phyloP scores from a whole-genome alignment of 1,284 basidiomycete genomes.

The Rhodotorula sp. region DNA sequence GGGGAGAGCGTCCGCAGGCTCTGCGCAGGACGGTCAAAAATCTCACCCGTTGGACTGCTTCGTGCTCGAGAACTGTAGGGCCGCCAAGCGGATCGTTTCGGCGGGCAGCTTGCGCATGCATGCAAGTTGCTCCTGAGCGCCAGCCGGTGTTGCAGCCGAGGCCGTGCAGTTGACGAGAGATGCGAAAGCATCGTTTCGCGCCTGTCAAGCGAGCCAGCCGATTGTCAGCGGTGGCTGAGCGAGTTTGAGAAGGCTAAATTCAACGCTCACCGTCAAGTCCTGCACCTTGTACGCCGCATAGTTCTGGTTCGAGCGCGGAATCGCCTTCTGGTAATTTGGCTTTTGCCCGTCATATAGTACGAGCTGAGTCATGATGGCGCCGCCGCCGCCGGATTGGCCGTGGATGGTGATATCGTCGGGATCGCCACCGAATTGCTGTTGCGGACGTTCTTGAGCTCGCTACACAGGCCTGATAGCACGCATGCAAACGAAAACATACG shows the following conservation, averaged over 20 bases:
- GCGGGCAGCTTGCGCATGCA: slow-evolving; percentile 26
- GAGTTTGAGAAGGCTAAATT: neutral
- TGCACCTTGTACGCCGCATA: slow-evolving; percentile 23
- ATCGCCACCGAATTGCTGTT: slow-evolving; percentile 19
- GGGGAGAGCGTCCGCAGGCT: too few species aligned
- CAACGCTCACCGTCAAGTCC: slow-evolving; percentile 17
- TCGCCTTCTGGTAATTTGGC: slow-evolving; percentile 27
- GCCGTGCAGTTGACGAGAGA: slow-evolving; percentile 24
- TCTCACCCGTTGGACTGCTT: slow-evolving; percentile 17
- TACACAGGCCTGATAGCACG: too few species aligned
- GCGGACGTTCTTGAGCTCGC: too few species aligned
- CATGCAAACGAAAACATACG: too few species aligned
- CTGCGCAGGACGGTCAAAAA: too few species aligned
- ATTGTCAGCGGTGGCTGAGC: neutral
- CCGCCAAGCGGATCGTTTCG: slow-evolving; percentile 24
- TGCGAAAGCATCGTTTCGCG: slow-evolving; percentile 19
- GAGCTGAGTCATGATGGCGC: slow-evolving; percentile 26
- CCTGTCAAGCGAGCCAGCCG: neutral
- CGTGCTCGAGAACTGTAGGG: slow-evolving; percentile 11
- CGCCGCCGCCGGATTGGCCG: slow-evolving; percentile 33
- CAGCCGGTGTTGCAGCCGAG: slow-evolving; percentile 6
- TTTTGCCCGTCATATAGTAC: slow-evolving; percentile 33
- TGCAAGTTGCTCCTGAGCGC: slow-evolving; percentile 23
- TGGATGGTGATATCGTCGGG: slow-evolving; percentile 16
- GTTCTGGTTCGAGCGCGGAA: slow-evolving; percentile 29